These are phyloP conservation scores for Torulaspora globosa DNA, from an alignment of 1,139 yeast genomes.

Conservation along the genomic window DNA sequence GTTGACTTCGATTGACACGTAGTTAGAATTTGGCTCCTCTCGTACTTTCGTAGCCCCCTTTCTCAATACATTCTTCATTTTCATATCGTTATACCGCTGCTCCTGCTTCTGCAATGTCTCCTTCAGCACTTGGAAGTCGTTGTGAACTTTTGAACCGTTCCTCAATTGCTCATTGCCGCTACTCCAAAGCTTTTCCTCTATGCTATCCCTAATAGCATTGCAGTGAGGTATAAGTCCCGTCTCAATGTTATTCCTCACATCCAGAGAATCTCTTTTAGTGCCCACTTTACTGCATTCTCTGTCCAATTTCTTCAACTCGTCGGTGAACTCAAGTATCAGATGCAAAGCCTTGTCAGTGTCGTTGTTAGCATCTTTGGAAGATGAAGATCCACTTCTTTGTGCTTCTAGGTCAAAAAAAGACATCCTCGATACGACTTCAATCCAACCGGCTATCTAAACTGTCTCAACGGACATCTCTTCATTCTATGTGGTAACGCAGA, in stretches of 20 bases:
- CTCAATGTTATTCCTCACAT: slow-evolving; percentile 44
- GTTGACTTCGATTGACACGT: slow-evolving; percentile 39
- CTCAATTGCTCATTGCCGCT: slow-evolving; percentile 36
- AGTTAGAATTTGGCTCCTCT: slow-evolving; percentile 21
- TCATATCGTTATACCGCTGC: slow-evolving; percentile 40
- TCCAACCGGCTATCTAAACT: not conserved
- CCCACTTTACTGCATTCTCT: slow-evolving; percentile 53
- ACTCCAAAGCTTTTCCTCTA: slow-evolving; percentile 32
- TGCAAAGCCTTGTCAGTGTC: slow-evolving; percentile 23
- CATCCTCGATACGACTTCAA: slow-evolving; percentile 38
- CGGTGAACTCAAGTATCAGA: slow-evolving; percentile 44
- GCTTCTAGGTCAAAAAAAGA: slow-evolving; percentile 65
- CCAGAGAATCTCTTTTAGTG: slow-evolving; percentile 48
- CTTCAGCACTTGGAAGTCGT: slow-evolving; percentile 43
- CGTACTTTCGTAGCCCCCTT: slow-evolving; percentile 19
- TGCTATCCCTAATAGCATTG: slow-evolving; percentile 28
- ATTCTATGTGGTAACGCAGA: not conserved
- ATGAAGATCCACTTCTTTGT: slow-evolving; percentile 37
- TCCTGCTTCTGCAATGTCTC: slow-evolving; percentile 41
- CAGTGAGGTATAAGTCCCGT: slow-evolving; percentile 27
- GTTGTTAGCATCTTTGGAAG: slow-evolving; percentile 23
- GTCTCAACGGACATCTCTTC: not conserved
- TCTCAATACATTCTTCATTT: slow-evolving; percentile 36
- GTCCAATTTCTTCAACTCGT: slow-evolving; percentile 44
- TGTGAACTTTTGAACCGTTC: slow-evolving; percentile 41